These are phyloP conservation scores for Atalantia buxifolia DNA, from an alignment of 345 rosid species.

Conservation along the genomic window DNA sequence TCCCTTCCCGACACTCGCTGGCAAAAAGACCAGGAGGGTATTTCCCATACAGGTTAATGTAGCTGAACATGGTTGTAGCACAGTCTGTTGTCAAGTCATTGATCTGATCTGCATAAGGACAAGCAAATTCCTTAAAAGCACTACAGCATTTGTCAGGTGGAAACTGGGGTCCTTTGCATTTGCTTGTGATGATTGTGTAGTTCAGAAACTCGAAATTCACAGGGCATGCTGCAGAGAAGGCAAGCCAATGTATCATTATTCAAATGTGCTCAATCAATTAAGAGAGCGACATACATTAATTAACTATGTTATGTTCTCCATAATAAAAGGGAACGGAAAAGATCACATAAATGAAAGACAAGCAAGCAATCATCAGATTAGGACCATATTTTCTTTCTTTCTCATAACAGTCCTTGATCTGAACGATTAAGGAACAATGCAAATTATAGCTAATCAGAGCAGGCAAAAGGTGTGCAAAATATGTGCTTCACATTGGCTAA, in stretches of 20 bases:
- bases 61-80: slow-evolving; percentile 57
- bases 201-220: slow-evolving; percentile 62
- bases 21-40: slow-evolving; percentile 70
- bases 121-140: slow-evolving; percentile 57
- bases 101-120: slow-evolving; percentile 44
- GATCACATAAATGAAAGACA: not conserved
- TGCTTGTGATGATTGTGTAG: slow-evolving; percentile 45
- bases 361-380: not conserved
- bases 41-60: slow-evolving; percentile 54
- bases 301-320: not conserved
- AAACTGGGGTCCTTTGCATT: slow-evolving; percentile 57
- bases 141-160: slow-evolving; percentile 42
- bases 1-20: slow-evolving; percentile 48
- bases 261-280: not conserved
- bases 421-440: not conserved
- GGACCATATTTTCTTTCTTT: not conserved
- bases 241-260: not conserved
- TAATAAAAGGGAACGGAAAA: not conserved
- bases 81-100: slow-evolving; percentile 52
- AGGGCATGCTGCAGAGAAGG: slow-evolving; percentile 44
- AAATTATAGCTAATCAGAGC: not conserved
- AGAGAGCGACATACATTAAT: not conserved
- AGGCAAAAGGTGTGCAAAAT: not conserved
- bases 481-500: not conserved
- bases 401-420: not conserved